Conservation (phyloP, 2,329 filamentous ascomycete species). For the Parafenestella ontariensis region DNA sequence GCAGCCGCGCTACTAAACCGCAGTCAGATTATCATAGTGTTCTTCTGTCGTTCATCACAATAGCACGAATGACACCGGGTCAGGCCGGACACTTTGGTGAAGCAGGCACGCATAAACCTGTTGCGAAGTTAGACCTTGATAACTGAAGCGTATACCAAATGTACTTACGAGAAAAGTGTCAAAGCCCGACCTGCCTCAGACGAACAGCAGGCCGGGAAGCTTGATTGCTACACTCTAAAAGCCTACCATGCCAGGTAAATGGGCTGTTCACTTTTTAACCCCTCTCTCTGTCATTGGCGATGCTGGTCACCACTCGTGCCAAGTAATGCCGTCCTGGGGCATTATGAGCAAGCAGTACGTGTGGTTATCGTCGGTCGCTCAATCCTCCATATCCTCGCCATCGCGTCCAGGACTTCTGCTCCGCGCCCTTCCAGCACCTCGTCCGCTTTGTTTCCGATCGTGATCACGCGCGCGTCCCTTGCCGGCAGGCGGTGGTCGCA, state of each 20-base stretch:
- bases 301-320: background rate
- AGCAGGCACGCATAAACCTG: background rate
- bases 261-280: background rate
- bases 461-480: constrained; percentile 54
- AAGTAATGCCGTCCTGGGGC: too few species aligned
- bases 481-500: constrained; percentile 71
- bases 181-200: constrained; percentile 19
- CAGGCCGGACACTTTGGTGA: too few species aligned
- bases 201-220: constrained; percentile 21
- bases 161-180: constrained; percentile 20
- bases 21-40: too few species aligned
- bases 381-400: constrained; percentile 44
- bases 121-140: background rate
- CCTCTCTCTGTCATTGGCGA: background rate
- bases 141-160: background rate
- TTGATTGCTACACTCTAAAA: constrained; percentile 3
- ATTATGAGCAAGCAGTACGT: too few species aligned
- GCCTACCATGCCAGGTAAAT: background rate
- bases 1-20: too few species aligned
- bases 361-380: constrained; percentile 1
- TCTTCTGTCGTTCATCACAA: too few species aligned
- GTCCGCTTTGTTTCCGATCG: constrained; percentile 40
- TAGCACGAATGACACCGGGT: too few species aligned
- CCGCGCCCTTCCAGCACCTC: constrained; percentile 45
- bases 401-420: constrained; percentile 54